Evolutionary conservation across 352 stramenopile species (phyloP), one percentile per base, ranked within the genome.

Genomic region (Saprolegnia diclina): DNA sequence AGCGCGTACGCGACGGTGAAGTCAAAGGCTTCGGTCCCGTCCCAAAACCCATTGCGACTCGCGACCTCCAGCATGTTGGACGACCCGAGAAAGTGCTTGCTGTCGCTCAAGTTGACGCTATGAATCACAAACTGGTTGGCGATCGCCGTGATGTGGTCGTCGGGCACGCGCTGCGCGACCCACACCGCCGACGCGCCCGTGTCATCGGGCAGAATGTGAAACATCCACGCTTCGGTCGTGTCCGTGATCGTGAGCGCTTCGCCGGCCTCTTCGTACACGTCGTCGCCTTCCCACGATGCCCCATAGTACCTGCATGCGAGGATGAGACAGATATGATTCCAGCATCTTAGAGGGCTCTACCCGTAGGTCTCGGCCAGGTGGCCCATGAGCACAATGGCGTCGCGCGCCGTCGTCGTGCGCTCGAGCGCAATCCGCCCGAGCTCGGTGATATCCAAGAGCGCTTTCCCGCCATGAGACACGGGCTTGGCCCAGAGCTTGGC

Each of bases 91-190:
- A 97, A 98, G 64, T 88, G 82, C 21, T 90, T 78, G 5, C 83
- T 73, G 57, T 96, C 74, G 50, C 71, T 83, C 40, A 90, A 67
- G 70, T 94, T 72, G n/a, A 98, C 66, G 61, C 94, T 72, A 53
- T 92, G 88, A 74, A 98, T 98, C 35, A 98, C 83, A 76, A 98
- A 98, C 77, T 97, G 87, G 76, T 98, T 98, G 19, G 92, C 91
- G 4, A 98, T 86, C 10, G 76, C 86, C 22, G 76, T 79, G 21
- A 94, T 81, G 71, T 97, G 83, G 67, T 91, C 80, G 42, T 96
- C 85, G 0, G 85, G 87, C 1, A 98, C 84, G 32, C 89, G 86
- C 79, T 98, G 90, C 19, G 95, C 95, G 14, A 82, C 94, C 94
- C 94, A 98, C 56, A 98, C 80, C 9, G 92, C 94, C n/a, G 82